These are phyloP conservation scores for Sorghum bicolor DNA, from an alignment of 176 grass and related monocot genomes.

Conservation along the genomic window DNA sequence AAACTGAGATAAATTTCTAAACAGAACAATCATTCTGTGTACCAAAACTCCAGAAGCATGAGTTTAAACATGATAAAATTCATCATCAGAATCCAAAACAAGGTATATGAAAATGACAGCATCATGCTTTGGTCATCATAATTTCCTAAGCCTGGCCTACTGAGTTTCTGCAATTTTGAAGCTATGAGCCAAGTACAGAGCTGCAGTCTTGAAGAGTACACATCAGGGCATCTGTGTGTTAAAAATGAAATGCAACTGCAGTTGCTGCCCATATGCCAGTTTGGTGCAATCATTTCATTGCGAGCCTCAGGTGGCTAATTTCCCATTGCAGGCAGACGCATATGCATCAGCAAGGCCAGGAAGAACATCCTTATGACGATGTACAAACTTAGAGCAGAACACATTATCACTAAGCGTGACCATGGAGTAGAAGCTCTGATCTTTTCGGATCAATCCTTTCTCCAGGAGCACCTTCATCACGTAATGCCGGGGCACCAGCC, in stretches of 20 bases:
- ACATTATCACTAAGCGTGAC: background rate
- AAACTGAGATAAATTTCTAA: background rate
- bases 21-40: background rate
- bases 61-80: conserved; percentile 6
- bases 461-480: conserved; percentile 39
- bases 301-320: background rate
- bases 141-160: background rate
- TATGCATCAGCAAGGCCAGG: conserved; percentile 40
- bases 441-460: conserved; percentile 26
- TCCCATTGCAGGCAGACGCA: conserved; percentile 29
- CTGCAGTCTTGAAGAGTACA: background rate
- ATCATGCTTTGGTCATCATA: background rate
- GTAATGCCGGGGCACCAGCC: conserved; percentile 40
- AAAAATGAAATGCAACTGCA: background rate
- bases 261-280: background rate
- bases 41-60: background rate
- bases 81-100: conserved; percentile 1
- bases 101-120: background rate
- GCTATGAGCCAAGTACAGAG: background rate
- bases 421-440: conserved; percentile 20
- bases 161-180: background rate
- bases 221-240: background rate
- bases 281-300: conserved; percentile 14
- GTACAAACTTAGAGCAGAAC: conserved; percentile 34
- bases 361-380: conserved; percentile 35